Evolutionary conservation across 805 yeast species (phyloP).

Genomic region (Tetrapisispora fleetii): DNA sequence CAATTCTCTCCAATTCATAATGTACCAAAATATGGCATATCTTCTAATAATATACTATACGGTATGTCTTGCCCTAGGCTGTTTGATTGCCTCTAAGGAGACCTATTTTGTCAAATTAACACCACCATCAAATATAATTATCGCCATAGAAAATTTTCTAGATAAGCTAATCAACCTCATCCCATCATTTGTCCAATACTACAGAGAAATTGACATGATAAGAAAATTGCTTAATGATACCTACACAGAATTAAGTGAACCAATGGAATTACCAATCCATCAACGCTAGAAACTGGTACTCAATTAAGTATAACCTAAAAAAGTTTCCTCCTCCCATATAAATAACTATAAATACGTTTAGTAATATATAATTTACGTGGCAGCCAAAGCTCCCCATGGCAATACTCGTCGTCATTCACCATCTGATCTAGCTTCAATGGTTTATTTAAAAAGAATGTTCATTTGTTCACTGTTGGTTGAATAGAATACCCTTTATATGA

Average conservation of each 20-base stretch:
- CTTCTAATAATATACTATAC: neutral
- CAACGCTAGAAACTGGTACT: neutral
- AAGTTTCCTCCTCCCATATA: too few relatives aligned
- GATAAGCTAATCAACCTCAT: slow-evolving; percentile 41
- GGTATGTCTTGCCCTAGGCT: slow-evolving; percentile 36
- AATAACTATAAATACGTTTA: too few relatives aligned
- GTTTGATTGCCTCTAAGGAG: slow-evolving; percentile 38
- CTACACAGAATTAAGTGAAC: neutral
- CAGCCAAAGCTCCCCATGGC: too few relatives aligned
- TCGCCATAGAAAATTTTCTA: slow-evolving; percentile 53
- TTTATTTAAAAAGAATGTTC: too few relatives aligned
- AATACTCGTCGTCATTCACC: too few relatives aligned
- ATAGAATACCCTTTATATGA: neutral
- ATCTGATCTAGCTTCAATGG: too few relatives aligned
- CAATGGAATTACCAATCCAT: neutral
- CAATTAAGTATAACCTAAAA: too few relatives aligned
- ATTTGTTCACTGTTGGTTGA: too few relatives aligned
- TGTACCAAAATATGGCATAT: neutral
- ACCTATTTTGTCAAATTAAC: slow-evolving; percentile 47
- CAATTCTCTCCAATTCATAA: neutral
- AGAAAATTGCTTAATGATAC: slow-evolving; percentile 5
- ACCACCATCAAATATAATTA: slow-evolving; percentile 57
- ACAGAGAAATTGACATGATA: slow-evolving; percentile 45
- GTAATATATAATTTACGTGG: too few relatives aligned
- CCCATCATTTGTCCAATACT: slow-evolving; percentile 41